Evolutionary conservation across 2,329 filamentous ascomycete genomes (phyloP).

Genomic region (Colletotrichum euphorbiae): DNA sequence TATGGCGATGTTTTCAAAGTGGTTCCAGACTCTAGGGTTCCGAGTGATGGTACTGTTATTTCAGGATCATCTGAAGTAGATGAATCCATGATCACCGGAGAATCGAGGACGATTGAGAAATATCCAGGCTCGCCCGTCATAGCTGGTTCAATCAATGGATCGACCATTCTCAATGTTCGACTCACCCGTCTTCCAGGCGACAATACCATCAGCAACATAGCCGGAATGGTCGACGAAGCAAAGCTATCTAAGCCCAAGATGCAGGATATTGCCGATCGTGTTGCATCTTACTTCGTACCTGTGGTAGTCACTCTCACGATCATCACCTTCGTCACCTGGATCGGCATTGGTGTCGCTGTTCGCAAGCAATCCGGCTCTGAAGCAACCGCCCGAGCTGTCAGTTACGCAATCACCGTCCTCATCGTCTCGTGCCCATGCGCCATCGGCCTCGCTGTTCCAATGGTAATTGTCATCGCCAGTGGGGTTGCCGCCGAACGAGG

Average conservation of each 20-base stretch:
- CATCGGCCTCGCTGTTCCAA: slow-evolving; percentile 79
- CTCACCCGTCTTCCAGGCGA: slow-evolving; percentile 73
- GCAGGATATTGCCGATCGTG: slow-evolving; percentile 75
- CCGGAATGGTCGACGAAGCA: slow-evolving; percentile 77
- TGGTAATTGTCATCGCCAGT: slow-evolving; percentile 79
- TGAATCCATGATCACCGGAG: slow-evolving; percentile 84
- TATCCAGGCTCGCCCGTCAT: slow-evolving; percentile 63
- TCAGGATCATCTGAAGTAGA: slow-evolving; percentile 75
- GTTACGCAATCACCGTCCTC: slow-evolving; percentile 78
- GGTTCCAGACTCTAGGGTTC: slow-evolving; percentile 67
- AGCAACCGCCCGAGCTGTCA: slow-evolving; percentile 71
- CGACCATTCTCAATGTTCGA: slow-evolving; percentile 68
- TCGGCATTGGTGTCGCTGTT: slow-evolving; percentile 65
- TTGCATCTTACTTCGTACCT: slow-evolving; percentile 78
- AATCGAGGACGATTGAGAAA: slow-evolving; percentile 72
- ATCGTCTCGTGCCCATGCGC: slow-evolving; percentile 85
- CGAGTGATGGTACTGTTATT: slow-evolving; percentile 77
- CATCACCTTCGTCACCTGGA: slow-evolving; percentile 73
- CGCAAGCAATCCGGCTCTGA: slow-evolving; percentile 56
- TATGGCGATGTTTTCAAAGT: slow-evolving; percentile 77
- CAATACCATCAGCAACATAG: slow-evolving; percentile 79
- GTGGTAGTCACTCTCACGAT: slow-evolving; percentile 68
- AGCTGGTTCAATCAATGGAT: slow-evolving; percentile 76
- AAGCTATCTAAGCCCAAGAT: slow-evolving; percentile 74
- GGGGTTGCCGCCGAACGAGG: slow-evolving; percentile 74